Base-by-base conservation (phyloP, 176 grass and related monocot genomes). In the Phoenix dactylifera region DNA sequence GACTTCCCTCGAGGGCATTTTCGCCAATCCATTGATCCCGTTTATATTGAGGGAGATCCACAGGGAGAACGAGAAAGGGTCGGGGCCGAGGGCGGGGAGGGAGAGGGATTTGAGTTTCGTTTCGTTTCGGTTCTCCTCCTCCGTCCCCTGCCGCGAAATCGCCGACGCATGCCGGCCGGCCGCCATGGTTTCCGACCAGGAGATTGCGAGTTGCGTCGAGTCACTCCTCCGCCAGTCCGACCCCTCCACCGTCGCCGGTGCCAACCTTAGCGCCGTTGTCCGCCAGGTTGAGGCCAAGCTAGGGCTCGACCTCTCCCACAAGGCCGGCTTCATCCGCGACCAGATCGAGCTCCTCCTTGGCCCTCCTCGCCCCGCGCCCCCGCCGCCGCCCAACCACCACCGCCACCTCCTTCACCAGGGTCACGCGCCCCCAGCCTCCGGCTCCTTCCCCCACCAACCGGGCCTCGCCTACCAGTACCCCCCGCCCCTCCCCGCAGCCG, bases 171-270 rank as follows among this genome's bases (percentile, higher is more conserved):
- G 65, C 18, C 52, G n/a, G 17, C n/a, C 63, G 64, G 58, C 59
- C 64, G 82, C 78, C 75, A 96, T 96, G 92, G 92, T 90, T 55
- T 96, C 92, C 16, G 92, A 96, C 80, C 83, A 96, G 76, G 80
- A 90, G 69, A 90, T 96, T 78, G 87, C 86, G 2, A 82, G 75
- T 71, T 96, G 87, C 80, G 80, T 96, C 30, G 83, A 87, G 87
- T 75, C 92, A 54, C 35, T 96, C 22, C 80, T 96, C 26, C 81
- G 77, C 48, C 59, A 74, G 63, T 23, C 66, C 7, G 25, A 50
- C 32, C 9, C 35, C 7, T 64, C 66, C 50, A 70, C 44, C 17
- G 53, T 73, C 73, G 83, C 55, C 51, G 76, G 73, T 19, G 66
- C 26, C 20, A 82, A 86, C 22, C 70, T 90, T 63, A 17, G 71